Evolutionary conservation across 192 early-diverging fungal genomes (phyloP).

Genomic region (Phycomyces nitens): DNA sequence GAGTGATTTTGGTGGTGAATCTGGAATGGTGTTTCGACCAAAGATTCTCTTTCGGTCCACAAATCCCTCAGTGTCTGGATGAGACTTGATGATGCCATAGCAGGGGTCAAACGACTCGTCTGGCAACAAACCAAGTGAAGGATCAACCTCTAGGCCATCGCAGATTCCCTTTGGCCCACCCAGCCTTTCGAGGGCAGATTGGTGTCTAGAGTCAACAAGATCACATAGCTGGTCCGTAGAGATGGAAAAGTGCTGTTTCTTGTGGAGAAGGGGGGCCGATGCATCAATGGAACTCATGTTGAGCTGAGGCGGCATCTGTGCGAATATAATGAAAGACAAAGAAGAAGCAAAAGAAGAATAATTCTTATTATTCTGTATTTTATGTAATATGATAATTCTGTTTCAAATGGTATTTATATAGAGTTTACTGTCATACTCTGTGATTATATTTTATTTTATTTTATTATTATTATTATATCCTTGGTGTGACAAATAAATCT

Average conservation of each 20-base stretch:
- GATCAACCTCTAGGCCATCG: constrained; percentile 59
- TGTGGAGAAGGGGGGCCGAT: constrained; percentile 6
- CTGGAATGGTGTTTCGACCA: constrained; percentile 56
- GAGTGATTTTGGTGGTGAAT: constrained; percentile 51
- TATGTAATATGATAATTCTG: no score
- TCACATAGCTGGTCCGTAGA: constrained; percentile 10
- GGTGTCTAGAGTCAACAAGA: constrained; percentile 67
- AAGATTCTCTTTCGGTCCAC: constrained; percentile 39
- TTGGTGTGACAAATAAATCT: no score
- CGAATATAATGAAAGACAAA: no score
- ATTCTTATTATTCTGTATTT: no score
- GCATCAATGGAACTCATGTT: not conserved
- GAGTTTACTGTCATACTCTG: no score
- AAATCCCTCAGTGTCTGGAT: constrained; percentile 20
- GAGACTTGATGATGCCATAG: constrained; percentile 11
- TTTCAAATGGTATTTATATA: no score
- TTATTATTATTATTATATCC: no score
- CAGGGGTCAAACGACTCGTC: constrained; percentile 39
- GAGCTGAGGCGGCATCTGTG: constrained; percentile 10
- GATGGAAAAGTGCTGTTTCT: constrained; percentile 7
- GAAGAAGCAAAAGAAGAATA: no score
- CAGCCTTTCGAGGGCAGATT: constrained; percentile 46
- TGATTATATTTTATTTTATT: no score
- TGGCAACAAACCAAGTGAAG: constrained; percentile 51
- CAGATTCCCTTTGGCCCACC: constrained; percentile 59